Conservation (phyloP, 352 stramenopile species). For the Plasmopara viticola region DNA sequence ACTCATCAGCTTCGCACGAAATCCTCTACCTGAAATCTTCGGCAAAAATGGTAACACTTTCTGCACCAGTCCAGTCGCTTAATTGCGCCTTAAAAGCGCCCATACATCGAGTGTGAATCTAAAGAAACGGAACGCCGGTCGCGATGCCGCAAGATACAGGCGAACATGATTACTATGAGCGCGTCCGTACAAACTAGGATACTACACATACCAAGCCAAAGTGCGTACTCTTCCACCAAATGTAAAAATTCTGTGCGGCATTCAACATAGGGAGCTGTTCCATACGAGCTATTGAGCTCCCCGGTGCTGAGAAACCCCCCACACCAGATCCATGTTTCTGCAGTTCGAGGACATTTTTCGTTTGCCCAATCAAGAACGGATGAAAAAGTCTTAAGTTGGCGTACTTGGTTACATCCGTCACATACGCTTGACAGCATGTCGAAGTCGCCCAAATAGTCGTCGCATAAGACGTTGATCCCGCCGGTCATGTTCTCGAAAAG, state of each 20-base stretch:
- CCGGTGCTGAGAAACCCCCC: constrained; percentile 40
- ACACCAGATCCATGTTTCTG: constrained; percentile 49
- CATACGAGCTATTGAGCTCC: constrained; percentile 18
- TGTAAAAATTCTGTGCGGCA: constrained; percentile 45
- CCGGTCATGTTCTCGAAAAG: constrained; percentile 50
- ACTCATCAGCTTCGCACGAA: neutral
- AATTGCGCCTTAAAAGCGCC: constrained; percentile 14
- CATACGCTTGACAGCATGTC: constrained; percentile 39
- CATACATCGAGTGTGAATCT: constrained; percentile 14
- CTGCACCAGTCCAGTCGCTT: constrained; percentile 3
- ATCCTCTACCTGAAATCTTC: too few species aligned
- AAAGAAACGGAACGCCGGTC: constrained; percentile 4
- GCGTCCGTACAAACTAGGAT: constrained; percentile 34
- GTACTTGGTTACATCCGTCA: constrained; percentile 44
- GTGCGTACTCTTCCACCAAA: constrained; percentile 34
- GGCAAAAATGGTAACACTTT: too few species aligned
- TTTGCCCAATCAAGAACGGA: constrained; percentile 75
- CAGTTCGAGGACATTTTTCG: constrained; percentile 56
- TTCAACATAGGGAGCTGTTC: constrained; percentile 42
- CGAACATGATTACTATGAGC: constrained; percentile 41
- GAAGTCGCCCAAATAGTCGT: constrained; percentile 31
- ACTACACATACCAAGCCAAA: constrained; percentile 34
- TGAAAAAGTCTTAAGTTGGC: constrained; percentile 56
- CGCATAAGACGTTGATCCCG: constrained; percentile 56
- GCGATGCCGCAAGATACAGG: constrained; percentile 39